These are phyloP conservation scores for Rhodotorula sphaerocarpa DNA, from an alignment of 768 basidiomycete species.

Conservation along the genomic window DNA sequence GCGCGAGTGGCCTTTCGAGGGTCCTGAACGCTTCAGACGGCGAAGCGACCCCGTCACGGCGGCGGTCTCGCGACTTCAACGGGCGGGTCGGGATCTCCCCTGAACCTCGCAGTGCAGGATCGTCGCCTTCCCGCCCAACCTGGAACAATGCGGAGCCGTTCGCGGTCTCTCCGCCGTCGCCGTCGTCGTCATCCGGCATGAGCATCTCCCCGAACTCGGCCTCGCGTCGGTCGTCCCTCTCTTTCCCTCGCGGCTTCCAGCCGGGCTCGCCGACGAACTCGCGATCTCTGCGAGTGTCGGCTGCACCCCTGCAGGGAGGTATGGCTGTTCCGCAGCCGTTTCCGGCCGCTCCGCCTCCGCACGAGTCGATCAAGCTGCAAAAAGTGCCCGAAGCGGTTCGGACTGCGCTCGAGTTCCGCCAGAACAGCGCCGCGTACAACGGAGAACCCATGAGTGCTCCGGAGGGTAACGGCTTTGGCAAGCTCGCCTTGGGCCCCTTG, in stretches of 20 bases:
- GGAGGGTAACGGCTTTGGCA: neutral
- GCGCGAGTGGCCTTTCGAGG: conserved; percentile 16
- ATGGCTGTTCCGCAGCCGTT: conserved; percentile 20
- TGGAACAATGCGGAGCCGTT: neutral
- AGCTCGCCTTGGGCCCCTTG: conserved; percentile 1
- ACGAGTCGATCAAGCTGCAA: conserved; percentile 44
- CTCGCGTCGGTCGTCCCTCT: conserved; percentile 27
- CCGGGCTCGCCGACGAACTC: conserved; percentile 17
- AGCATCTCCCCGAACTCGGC: conserved; percentile 19
- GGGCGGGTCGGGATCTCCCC: neutral
- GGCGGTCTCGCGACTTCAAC: conserved; percentile 14
- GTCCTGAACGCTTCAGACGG: conserved; percentile 5
- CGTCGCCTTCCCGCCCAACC: conserved; percentile 3
- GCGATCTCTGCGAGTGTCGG: conserved; percentile 1
- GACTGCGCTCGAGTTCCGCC: conserved; percentile 46
- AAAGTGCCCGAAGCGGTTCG: conserved; percentile 47
- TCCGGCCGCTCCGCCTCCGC: conserved; percentile 27
- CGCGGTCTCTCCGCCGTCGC: conserved; percentile 16
- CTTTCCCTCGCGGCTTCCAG: conserved; percentile 15
- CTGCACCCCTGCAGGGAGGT: neutral
- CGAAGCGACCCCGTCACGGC: neutral
- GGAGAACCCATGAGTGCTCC: conserved; percentile 12
- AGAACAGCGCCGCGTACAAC: conserved; percentile 25
- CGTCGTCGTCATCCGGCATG: conserved; percentile 15
- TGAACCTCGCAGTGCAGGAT: neutral